Evolutionary conservation across 1,284 basidiomycete genomes (phyloP).

Genomic region (Boletellus deceptivus): DNA sequence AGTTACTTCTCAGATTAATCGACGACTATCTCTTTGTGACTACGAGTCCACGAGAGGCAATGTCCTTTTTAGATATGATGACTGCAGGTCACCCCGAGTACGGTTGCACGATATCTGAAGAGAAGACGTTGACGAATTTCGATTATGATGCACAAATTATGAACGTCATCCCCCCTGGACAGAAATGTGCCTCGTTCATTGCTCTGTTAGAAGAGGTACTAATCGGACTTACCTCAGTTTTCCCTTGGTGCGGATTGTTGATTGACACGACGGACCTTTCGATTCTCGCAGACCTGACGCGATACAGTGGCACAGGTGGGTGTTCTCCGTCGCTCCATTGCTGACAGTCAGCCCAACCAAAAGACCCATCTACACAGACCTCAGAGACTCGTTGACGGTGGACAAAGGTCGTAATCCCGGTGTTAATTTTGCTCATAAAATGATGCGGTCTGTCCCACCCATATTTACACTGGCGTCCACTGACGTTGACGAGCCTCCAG

Average conservation of each 20-base stretch:
- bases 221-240: conserved; percentile 40
- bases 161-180: conserved; percentile 50
- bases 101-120: conserved; percentile 84
- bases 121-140: conserved; percentile 91
- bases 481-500: conserved; percentile 28
- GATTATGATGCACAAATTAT: conserved; percentile 56
- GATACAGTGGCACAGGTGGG: conserved; percentile 61
- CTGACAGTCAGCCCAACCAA: not conserved
- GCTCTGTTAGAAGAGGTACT: not conserved
- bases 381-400: conserved; percentile 65
- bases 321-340: not conserved
- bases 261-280: conserved; percentile 77
- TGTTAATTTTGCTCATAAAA: conserved; percentile 58
- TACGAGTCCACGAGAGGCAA: conserved; percentile 62
- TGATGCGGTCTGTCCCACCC: conserved; percentile 56
- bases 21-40: conserved; percentile 95
- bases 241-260: conserved; percentile 88
- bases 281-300: conserved; percentile 70
- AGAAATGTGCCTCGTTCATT: conserved; percentile 40
- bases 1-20: conserved; percentile 83
- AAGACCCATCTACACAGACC: conserved; percentile 38
- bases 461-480: not conserved
- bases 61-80: conserved; percentile 77
- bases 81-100: conserved; percentile 86
- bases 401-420: conserved; percentile 59